Evolutionary conservation across 176 grass and related monocot genomes (phyloP).

Genomic region (Eremochloa ophiuroides): DNA sequence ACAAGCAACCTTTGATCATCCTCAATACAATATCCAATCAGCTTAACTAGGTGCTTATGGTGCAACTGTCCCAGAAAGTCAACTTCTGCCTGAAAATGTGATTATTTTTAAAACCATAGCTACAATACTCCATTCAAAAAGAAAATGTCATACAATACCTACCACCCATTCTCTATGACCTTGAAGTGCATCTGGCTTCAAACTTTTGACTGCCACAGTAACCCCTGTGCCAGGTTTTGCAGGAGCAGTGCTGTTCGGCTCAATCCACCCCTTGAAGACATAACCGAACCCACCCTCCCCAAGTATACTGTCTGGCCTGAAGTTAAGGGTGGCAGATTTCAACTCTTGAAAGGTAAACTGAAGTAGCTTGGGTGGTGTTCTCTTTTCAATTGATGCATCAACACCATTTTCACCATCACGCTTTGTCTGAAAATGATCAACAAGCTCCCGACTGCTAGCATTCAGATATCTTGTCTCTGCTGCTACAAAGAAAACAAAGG

Average conservation of each 20-base stretch:
- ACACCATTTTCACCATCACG: conserved; percentile 49
- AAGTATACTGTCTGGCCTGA: conserved; percentile 97
- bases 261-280: conserved; percentile 99
- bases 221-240: conserved; percentile 89
- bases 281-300: conserved; percentile 98
- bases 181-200: conserved; percentile 95
- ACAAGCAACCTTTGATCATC: conserved; percentile 96
- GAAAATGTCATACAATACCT: conserved; percentile 32
- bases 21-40: conserved; percentile 96
- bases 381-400: conserved; percentile 47
- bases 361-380: conserved; percentile 60
- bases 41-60: conserved; percentile 98
- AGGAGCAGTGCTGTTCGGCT: conserved; percentile 75
- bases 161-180: conserved; percentile 99
- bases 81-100: conserved; percentile 75
- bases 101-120: background rate
- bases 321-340: conserved; percentile 93
- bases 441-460: conserved; percentile 67
- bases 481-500: conserved; percentile 33
- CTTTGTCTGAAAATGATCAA: conserved; percentile 42
- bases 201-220: conserved; percentile 96
- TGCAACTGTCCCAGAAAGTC: conserved; percentile 95
- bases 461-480: conserved; percentile 79
- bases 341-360: conserved; percentile 96
- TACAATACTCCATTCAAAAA: conserved; percentile 2